Base-by-base conservation (phyloP, 1,139 yeast genomes). In the Blastobotrys petasosporus region DNA sequence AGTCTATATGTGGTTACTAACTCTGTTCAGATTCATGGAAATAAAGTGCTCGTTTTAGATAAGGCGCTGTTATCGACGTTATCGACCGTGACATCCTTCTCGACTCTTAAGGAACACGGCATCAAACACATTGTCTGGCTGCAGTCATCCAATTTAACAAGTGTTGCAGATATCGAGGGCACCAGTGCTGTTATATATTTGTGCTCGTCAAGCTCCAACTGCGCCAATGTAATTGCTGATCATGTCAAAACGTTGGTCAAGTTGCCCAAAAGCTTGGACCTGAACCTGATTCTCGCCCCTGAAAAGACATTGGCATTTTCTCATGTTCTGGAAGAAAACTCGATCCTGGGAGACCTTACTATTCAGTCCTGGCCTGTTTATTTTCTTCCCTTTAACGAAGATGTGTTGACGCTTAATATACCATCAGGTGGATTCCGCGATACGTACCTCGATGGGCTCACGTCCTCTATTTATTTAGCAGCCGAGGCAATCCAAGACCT, bases 91-190 rank as follows among this genome's bases (percentile, higher is more conserved):
- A 76, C 84, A 2, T 76, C 83, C 3, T 85, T 84, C 62, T 50
- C 61, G 49, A 64, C 67, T 16, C 69, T 84, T 41, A 76, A 79
- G 56, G 73, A 73, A 43, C 70, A 69, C 44, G 85, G 81, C 42
- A 79, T 85, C 44, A 75, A 71, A 29, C 74, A 74, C 51, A 76
- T 82, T 16, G 68, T 78, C 17, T 82, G 88, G 85, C 69, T 85
- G 2, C 65, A 64, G 43, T 42, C 54, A 3, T 45, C 49, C 7
- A 47, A 41, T 30, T 42, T 56, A 28, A 41, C 42, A 8, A 23
- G 48, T n/a, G 40, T 48, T 13, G 42, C 45, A 15, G 47, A 47
- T n/a, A 37, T 41, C 16, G 30, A 47, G 1, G 44, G 32, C 10
- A 37, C 41, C 34, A 50, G 42, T 20, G 39, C 54, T 6, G 29